Conservation (phyloP, 345 rosid genomes). For the Erucastrum elatum region DNA sequence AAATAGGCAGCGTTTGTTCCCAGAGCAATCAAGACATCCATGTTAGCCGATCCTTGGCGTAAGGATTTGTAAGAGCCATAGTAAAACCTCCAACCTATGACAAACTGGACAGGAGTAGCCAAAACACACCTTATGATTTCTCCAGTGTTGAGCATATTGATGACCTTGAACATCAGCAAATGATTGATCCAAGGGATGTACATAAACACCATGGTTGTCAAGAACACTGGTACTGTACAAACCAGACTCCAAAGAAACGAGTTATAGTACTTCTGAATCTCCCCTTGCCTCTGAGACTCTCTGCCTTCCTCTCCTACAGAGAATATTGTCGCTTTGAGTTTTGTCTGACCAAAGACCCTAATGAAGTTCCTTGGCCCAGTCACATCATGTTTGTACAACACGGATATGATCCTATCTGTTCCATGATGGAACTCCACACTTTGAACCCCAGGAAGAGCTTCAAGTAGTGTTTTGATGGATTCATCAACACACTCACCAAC, state of each 20-base stretch:
- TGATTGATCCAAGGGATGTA: constrained; percentile 65
- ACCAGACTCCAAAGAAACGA: constrained; percentile 86
- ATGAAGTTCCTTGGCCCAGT: constrained; percentile 82
- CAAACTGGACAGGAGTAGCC: constrained; percentile 84
- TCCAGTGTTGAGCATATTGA: constrained; percentile 77
- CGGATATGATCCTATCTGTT: constrained; percentile 44
- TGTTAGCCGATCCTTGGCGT: constrained; percentile 79
- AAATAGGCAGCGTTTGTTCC: constrained; percentile 95
- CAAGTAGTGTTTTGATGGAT: constrained; percentile 62
- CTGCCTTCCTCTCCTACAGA: constrained; percentile 64
- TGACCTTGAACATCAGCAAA: constrained; percentile 59
- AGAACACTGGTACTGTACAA: constrained; percentile 77
- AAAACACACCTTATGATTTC: constrained; percentile 65
- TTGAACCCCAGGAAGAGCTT: constrained; percentile 76
- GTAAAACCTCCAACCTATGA: constrained; percentile 81
- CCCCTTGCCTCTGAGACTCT: constrained; percentile 53
- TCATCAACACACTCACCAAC: constrained; percentile 57
- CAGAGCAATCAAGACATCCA: constrained; percentile 89
- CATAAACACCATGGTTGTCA: constrained; percentile 87
- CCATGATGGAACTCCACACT: constrained; percentile 36
- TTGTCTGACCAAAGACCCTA: constrained; percentile 58
- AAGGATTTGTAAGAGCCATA: constrained; percentile 76
- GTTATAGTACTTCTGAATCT: constrained; percentile 58
- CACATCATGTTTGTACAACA: constrained; percentile 66
- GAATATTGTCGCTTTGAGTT: constrained; percentile 62